These are phyloP conservation scores for Trypanosoma cruzi DNA, from an alignment of 208 protist species.

Conservation along the genomic window DNA sequence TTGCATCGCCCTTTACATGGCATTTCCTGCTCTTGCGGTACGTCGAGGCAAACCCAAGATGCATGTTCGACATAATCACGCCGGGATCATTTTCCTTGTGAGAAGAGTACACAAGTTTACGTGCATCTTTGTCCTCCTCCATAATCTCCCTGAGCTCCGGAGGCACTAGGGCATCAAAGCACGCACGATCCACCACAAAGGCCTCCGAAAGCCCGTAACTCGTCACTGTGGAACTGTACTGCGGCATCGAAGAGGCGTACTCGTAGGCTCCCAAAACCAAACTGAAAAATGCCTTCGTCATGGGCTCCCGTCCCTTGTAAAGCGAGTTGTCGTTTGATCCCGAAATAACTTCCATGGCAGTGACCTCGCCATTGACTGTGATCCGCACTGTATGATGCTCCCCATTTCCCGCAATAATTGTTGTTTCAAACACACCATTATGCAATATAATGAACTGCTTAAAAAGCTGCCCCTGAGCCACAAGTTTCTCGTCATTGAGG, in stretches of 20 bases:
- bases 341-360: conserved; percentile 17
- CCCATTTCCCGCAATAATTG: conserved; percentile 46
- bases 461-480: conserved; percentile 67
- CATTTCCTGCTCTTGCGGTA: conserved; percentile 48
- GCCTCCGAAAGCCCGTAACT: conserved; percentile 82
- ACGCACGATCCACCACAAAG: conserved; percentile 54
- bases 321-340: not conserved
- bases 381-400: conserved; percentile 42
- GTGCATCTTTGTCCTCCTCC: conserved; percentile 36
- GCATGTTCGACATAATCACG: conserved; percentile 41
- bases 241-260: conserved; percentile 51
- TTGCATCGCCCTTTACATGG: not conserved
- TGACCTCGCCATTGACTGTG: conserved; percentile 12
- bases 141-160: conserved; percentile 50
- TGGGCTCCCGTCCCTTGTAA: not conserved
- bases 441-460: conserved; percentile 65
- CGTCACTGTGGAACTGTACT: conserved; percentile 72
- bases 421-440: conserved; percentile 66
- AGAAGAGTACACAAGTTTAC: conserved; percentile 52
- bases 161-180: conserved; percentile 55
- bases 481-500: conserved; percentile 76
- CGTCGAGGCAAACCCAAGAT: conserved; percentile 48
- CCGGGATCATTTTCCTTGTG: conserved; percentile 49
- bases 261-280: conserved; percentile 82
- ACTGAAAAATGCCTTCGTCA: conserved; percentile 24